These are phyloP conservation scores for Cladophialophora immunda DNA, from an alignment of 2,329 filamentous ascomycete genomes.

Conservation along the genomic window DNA sequence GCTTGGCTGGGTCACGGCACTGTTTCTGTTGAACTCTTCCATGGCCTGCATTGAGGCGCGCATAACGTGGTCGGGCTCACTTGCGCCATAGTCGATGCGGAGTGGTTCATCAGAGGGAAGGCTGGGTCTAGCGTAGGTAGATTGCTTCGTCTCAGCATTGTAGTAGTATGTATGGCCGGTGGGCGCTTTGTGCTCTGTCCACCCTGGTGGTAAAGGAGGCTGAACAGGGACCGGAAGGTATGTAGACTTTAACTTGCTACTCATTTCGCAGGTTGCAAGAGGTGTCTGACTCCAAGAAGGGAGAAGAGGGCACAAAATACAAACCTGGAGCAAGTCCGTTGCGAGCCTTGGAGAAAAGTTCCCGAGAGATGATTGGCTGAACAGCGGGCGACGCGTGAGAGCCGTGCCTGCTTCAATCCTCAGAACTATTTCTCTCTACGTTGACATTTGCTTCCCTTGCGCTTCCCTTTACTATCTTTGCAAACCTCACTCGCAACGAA, in stretches of 20 bases:
- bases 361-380: constrained; percentile 30
- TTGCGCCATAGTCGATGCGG: constrained; percentile 40
- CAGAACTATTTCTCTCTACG: constrained; percentile 13
- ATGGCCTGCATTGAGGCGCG: constrained; percentile 36
- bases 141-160: constrained; percentile 80
- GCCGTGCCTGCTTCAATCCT: constrained; percentile 30
- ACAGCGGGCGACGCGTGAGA: constrained; percentile 31
- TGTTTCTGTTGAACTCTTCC: constrained; percentile 45
- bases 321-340: neutral
- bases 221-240: constrained; percentile 64
- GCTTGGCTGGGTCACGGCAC: constrained; percentile 53
- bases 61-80: constrained; percentile 37
- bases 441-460: constrained; percentile 5
- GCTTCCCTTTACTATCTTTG: constrained; percentile 11
- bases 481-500: neutral
- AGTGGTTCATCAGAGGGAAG: constrained; percentile 44
- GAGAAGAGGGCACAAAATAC: neutral
- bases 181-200: constrained; percentile 93
- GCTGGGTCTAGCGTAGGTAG: constrained; percentile 83
- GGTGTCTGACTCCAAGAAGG: neutral
- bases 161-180: constrained; percentile 87
- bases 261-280: neutral
- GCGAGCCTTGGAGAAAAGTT: constrained; percentile 19
- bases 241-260: constrained; percentile 77
- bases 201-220: constrained; percentile 76